A percentile compares a stretch with the other conserved stretches of the same genome.
Conservation (phyloP, 345 rosid genomes). For the Sapria himalayana region DNA sequence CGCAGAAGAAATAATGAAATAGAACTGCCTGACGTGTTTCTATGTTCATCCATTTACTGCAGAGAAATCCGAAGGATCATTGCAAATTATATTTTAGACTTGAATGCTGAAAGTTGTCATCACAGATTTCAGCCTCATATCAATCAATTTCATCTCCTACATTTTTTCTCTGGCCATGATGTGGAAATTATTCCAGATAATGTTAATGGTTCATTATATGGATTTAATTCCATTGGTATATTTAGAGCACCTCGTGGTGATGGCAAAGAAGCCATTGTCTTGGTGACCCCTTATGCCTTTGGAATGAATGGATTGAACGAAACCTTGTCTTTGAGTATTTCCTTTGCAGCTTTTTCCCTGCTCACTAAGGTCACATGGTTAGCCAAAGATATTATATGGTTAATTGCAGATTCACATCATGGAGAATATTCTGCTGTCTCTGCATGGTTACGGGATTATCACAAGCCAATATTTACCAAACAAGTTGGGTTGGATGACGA, state of each 20-base stretch:
- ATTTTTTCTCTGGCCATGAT: conserved; percentile 48
- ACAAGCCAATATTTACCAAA: conserved; percentile 46
- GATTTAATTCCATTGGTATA: conserved; percentile 33
- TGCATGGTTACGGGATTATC: conserved; percentile 81
- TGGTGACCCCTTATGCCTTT: conserved; percentile 70
- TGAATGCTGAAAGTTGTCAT: conserved; percentile 72
- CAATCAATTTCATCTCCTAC: conserved; percentile 50
- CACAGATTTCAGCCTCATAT: conserved; percentile 51
- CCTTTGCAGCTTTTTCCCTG: conserved; percentile 55
- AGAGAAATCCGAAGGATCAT: conserved; percentile 46
- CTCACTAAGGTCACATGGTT: conserved; percentile 74
- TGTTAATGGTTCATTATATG: conserved; percentile 35
- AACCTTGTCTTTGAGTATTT: conserved; percentile 43
- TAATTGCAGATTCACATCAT: conserved; percentile 60
- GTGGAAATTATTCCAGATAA: conserved; percentile 21
- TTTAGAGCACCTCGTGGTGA: conserved; percentile 92
- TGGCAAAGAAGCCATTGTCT: conserved; percentile 78
- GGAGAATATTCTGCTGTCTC: conserved; percentile 71
- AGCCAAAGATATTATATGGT: conserved; percentile 82
- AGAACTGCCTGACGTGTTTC: no score
- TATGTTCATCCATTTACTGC: conserved; percentile 9
- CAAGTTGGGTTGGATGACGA: no score
- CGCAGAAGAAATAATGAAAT: no score
- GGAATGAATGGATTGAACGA: conserved; percentile 24
- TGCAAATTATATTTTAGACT: conserved; percentile 37